These are phyloP conservation scores for Zygotorulaspora danielsina DNA, from an alignment of 805 yeast species.

Conservation along the genomic window DNA sequence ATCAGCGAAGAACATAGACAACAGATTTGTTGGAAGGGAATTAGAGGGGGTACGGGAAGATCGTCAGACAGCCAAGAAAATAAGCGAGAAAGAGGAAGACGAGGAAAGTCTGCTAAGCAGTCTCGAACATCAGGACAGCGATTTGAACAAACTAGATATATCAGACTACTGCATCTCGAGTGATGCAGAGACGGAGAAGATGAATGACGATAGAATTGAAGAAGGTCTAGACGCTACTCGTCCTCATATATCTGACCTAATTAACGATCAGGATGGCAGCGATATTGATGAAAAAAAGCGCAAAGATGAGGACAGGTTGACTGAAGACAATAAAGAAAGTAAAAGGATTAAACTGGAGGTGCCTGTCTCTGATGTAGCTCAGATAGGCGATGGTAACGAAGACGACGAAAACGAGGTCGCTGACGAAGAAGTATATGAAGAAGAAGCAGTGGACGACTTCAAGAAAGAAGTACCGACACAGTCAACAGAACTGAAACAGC, in stretches of 20 bases:
- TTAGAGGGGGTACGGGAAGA: neutral
- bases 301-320: neutral
- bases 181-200: constrained; percentile 88
- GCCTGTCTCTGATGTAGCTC: neutral
- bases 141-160: constrained; percentile 51
- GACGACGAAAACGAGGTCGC: constrained; percentile 22
- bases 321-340: constrained; percentile 2
- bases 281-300: constrained; percentile 21
- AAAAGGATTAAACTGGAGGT: constrained; percentile 3
- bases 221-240: constrained; percentile 16
- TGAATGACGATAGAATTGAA: constrained; percentile 46
- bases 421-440: constrained; percentile 16
- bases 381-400: constrained; percentile 7
- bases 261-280: constrained; percentile 2
- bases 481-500: neutral
- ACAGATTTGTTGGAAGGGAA: neutral
- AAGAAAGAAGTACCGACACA: constrained; percentile 9
- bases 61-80: neutral
- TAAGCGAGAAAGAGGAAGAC: constrained; percentile 9
- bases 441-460: constrained; percentile 9
- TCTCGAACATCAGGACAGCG: constrained; percentile 30
- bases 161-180: constrained; percentile 40
- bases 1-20: neutral
- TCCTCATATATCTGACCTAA: constrained; percentile 23
- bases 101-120: constrained; percentile 28